Evolutionary conservation across 2,329 filamentous ascomycete genomes (phyloP), one percentile per base, ranked within the genome.

Genomic region (Penicillium sp.): DNA sequence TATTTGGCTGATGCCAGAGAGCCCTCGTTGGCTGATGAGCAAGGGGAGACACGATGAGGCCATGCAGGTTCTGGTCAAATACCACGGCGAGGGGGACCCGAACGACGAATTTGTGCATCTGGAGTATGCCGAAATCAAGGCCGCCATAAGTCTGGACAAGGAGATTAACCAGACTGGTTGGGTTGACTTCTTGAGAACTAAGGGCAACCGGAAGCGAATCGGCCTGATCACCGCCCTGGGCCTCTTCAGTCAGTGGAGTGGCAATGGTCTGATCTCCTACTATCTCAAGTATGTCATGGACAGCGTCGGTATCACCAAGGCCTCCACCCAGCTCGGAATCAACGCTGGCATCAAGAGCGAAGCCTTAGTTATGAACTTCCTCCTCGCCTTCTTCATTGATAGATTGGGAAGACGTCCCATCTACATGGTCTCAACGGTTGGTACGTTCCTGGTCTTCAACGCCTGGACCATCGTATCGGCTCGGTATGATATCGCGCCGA

Each of bases 191-290:
- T 34, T 82, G 27, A 66, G 75, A 63, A 73, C 73, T 6, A 73
- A 73, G 29, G 81, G 79, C 44, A 85, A 84, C 65, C 76, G 81
- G 49, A 77, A 78, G 60, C 74, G 82, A 34, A 72, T 83, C 32
- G 65, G 80, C 37, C 80, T 85, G 48, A 70, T 80, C 34, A 66
- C 82, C 37, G 74, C 75, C 23, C 72, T 81, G 10, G 81, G 80
- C 57, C 72, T 82, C 60, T 83, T 83, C 71, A 78, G 76, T 9
- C 82, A 84, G 60, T 83, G 79, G 79, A 79, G 75, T 59, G 82
- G 81, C 37, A 82, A 82, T 54, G 68, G 70, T 4, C 54, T 75
- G 1, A 65, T 75, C 21, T 66, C 63, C 0, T 76, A 75, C 60
- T 76, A 75, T 48, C 65, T 76, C 31, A 64, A 59, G 25, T 60